Conservation (phyloP, 805 yeast genomes). For the Starmerella bombicola region DNA sequence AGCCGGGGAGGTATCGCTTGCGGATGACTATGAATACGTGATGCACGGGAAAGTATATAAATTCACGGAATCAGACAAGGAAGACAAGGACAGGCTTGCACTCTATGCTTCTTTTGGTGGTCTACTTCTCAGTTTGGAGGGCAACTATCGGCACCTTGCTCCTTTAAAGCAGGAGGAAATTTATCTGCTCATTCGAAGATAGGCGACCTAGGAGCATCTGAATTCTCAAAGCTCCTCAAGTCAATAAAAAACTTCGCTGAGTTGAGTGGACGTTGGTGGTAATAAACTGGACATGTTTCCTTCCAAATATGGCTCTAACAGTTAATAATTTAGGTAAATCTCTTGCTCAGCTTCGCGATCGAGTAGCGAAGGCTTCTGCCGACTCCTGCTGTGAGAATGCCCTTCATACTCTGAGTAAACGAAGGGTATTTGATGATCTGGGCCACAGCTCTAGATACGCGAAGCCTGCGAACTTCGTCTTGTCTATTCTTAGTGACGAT, state of each 20-base stretch:
- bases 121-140: conserved; percentile 82
- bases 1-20: conserved; percentile 70
- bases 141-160: conserved; percentile 80
- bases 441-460: conserved; percentile 34
- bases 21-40: conserved; percentile 95
- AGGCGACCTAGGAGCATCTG: too few relatives aligned
- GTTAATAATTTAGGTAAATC: background rate
- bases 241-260: too few relatives aligned
- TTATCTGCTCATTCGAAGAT: conserved; percentile 75
- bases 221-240: too few relatives aligned
- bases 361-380: conserved; percentile 18
- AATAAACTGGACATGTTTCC: too few relatives aligned
- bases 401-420: conserved; percentile 63
- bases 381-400: conserved; percentile 73
- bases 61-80: conserved; percentile 60
- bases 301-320: too few relatives aligned
- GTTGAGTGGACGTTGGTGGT: too few relatives aligned
- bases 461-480: conserved; percentile 10
- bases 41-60: conserved; percentile 97
- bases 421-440: conserved; percentile 60
- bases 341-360: conserved; percentile 21
- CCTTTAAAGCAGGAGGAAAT: conserved; percentile 87
- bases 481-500: conserved; percentile 28
- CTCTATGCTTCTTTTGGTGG: conserved; percentile 96
- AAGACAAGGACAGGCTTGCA: conserved; percentile 44